Evolutionary conservation across 441 rosid genomes (phyloP).

Genomic region (Omphalea diandra): DNA sequence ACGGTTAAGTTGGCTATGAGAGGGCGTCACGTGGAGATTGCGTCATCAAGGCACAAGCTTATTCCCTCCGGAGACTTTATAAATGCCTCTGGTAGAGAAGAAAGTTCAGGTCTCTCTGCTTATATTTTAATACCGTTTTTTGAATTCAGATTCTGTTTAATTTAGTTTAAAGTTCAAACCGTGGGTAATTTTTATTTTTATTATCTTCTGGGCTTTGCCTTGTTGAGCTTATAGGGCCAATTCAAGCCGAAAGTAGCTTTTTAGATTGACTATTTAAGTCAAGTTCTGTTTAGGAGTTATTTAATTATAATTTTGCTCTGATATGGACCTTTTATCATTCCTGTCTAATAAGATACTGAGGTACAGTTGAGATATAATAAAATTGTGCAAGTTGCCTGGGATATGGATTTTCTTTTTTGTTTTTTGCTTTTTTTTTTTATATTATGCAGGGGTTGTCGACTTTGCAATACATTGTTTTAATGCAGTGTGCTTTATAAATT

Average conservation of each 20-base stretch:
- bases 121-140: conserved; percentile 13
- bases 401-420: not conserved
- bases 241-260: no score
- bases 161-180: not conserved
- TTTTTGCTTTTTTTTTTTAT: no score
- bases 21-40: conserved; percentile 62
- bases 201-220: not conserved
- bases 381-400: conserved; percentile 13
- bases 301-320: conserved; percentile 3
- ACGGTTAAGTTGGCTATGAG: conserved; percentile 53
- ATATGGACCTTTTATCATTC: conserved; percentile 5
- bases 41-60: conserved; percentile 53
- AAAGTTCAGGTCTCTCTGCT: conserved; percentile 44
- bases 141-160: not conserved
- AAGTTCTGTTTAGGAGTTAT: no score
- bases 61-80: conserved; percentile 46
- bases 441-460: no score
- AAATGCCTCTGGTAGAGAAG: conserved; percentile 51
- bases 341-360: not conserved
- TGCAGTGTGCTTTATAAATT: not conserved
- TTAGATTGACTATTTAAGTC: no score
- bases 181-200: no score
- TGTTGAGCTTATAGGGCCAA: no score
- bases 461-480: no score
- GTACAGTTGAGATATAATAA: not conserved